Conservation (phyloP, 2,329 filamentous ascomycete species). For the Cercospora sp. region DNA sequence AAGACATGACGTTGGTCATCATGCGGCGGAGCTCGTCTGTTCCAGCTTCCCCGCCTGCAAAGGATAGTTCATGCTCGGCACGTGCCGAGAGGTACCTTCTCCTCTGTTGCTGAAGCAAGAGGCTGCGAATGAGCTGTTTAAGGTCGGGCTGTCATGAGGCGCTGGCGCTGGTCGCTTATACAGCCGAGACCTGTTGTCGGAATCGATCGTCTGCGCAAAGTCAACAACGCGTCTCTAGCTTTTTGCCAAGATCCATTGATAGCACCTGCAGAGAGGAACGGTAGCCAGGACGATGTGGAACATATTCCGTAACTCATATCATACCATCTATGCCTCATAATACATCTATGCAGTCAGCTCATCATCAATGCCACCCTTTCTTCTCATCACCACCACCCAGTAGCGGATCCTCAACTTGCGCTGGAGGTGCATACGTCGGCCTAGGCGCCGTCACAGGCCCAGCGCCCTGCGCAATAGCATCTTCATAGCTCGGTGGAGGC, state of each 20-base stretch:
- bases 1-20: not conserved
- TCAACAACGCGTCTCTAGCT: not conserved
- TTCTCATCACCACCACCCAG: conserved; percentile 36
- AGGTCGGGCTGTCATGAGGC: no score
- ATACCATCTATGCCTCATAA: not conserved
- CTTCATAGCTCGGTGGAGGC: conserved; percentile 85
- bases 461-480: conserved; percentile 79
- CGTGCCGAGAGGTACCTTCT: not conserved
- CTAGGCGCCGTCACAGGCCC: conserved; percentile 71
- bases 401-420: conserved; percentile 34
- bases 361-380: conserved; percentile 28
- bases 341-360: not conserved
- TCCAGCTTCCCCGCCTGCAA: not conserved
- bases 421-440: conserved; percentile 60
- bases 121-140: no score
- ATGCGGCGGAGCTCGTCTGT: not conserved
- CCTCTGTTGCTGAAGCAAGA: not conserved
- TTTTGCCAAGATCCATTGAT: not conserved
- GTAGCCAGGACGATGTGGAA: not conserved
- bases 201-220: not conserved
- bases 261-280: not conserved
- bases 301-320: not conserved
- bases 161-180: not conserved
- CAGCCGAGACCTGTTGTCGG: not conserved
- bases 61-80: not conserved